Evolutionary conservation across 768 basidiomycete species (phyloP).

Genomic region (Guyanaporus albipodus): DNA sequence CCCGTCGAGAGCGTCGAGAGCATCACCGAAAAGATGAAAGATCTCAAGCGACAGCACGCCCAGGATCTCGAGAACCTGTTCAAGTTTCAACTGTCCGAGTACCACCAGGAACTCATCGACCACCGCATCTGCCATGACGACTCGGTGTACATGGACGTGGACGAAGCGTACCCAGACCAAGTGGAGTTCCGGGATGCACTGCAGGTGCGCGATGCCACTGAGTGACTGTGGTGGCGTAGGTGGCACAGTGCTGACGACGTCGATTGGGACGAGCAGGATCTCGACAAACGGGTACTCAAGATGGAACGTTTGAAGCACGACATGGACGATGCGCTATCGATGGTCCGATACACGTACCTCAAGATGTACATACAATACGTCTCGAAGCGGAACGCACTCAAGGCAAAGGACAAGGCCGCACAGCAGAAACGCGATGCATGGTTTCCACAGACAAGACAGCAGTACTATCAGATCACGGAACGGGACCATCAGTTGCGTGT

Average conservation of each 20-base stretch:
- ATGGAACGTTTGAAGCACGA: constrained; percentile 23
- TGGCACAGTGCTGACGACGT: background rate
- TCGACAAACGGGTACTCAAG: constrained; percentile 15
- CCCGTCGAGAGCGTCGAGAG: constrained; percentile 24
- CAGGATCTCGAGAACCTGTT: constrained; percentile 31
- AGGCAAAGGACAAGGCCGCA: constrained; percentile 16
- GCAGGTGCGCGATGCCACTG: constrained; percentile 8
- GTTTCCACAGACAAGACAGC: constrained; percentile 30
- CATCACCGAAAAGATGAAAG: constrained; percentile 27
- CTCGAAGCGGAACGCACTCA: constrained; percentile 7
- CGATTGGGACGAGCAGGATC: constrained; percentile 14
- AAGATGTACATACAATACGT: constrained; percentile 20
- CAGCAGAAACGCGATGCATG: constrained; percentile 29
- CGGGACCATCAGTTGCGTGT: constrained; percentile 47
- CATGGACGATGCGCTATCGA: constrained; percentile 28
- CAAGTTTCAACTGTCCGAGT: constrained; percentile 28
- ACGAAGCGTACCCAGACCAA: constrained; percentile 22
- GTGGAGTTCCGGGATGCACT: constrained; percentile 26
- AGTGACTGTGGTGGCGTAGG: background rate
- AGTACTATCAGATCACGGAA: constrained; percentile 30
- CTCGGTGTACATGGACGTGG: constrained; percentile 28
- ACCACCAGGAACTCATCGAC: constrained; percentile 34
- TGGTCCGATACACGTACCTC: constrained; percentile 31
- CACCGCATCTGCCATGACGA: constrained; percentile 21
- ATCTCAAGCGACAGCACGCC: constrained; percentile 28